These are phyloP conservation scores for Coemansia sp. DNA, from an alignment of 192 early-diverging fungal species.

Conservation along the genomic window DNA sequence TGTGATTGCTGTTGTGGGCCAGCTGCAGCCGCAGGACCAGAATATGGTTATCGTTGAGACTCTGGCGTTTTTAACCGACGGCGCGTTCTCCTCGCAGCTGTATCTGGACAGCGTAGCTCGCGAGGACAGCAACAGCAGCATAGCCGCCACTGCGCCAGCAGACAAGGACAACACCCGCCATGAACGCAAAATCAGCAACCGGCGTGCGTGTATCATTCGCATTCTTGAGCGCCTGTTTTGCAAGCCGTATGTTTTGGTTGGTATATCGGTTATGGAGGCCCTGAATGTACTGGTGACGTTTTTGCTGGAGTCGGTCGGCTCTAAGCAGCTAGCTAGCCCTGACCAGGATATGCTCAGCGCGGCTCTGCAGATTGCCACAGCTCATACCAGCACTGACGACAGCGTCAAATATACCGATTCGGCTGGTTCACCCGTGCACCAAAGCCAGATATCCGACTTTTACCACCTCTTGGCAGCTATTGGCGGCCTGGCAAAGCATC, in stretches of 20 bases:
- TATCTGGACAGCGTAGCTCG: slow-evolving; percentile 5
- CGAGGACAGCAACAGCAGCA: not conserved
- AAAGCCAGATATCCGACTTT: slow-evolving; percentile 19
- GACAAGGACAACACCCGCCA: not conserved
- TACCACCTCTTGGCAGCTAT: slow-evolving; percentile 50
- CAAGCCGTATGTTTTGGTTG: slow-evolving; percentile 50
- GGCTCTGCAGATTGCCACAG: slow-evolving; percentile 14
- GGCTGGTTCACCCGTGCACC: not conserved
- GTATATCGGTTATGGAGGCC: slow-evolving; percentile 55
- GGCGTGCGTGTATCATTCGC: slow-evolving; percentile 39
- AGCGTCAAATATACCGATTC: not conserved
- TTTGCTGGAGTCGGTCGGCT: slow-evolving; percentile 30
- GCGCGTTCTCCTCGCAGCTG: slow-evolving; percentile 23
- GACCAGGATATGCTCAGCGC: slow-evolving; percentile 23
- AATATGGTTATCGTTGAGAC: slow-evolving; percentile 56
- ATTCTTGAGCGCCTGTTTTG: slow-evolving; percentile 50
- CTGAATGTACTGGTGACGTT: slow-evolving; percentile 47
- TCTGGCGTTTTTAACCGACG: slow-evolving; percentile 39
- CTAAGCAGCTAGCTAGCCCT: slow-evolving; percentile 7
- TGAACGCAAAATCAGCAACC: slow-evolving; percentile 9
- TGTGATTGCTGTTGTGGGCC: slow-evolving; percentile 25
- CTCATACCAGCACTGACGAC: not conserved
- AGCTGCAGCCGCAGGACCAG: slow-evolving; percentile 48
- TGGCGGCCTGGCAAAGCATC: slow-evolving; percentile 50
- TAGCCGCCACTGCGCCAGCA: not conserved